Conservation (phyloP, 2,329 filamentous ascomycete species). For the Ceratocystis ficicola region DNA sequence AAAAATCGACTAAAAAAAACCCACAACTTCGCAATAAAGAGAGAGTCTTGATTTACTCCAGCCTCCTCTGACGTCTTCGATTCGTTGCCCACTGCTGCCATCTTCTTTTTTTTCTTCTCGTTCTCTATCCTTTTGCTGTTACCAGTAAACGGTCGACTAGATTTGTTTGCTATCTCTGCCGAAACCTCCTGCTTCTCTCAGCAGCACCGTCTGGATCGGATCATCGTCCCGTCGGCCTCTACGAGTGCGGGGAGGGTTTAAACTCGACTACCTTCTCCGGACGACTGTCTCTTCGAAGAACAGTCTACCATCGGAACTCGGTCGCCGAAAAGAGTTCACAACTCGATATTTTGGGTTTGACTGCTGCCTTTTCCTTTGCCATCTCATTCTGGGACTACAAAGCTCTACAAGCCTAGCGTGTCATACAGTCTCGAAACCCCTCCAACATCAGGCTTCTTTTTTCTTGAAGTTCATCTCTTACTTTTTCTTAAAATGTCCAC, state of each 20-base stretch:
- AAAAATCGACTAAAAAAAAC: constrained; percentile 19
- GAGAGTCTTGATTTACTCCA: constrained; percentile 14
- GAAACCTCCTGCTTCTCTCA: constrained; percentile 19
- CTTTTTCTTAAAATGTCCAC: constrained; percentile 35
- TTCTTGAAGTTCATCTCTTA: background rate
- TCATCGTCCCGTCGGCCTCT: constrained; percentile 20
- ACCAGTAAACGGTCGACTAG: constrained; percentile 10
- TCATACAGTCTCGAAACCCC: constrained; percentile 6
- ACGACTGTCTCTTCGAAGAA: constrained; percentile 14
- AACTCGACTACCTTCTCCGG: constrained; percentile 20
- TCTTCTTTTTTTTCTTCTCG: background rate
- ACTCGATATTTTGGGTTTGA: background rate
- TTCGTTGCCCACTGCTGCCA: background rate
- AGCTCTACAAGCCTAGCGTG: background rate
- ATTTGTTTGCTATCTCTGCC: constrained; percentile 13
- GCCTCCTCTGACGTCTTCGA: constrained; percentile 15
- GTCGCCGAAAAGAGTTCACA: background rate
- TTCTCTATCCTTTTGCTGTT: background rate
- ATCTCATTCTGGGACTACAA: constrained; percentile 3
- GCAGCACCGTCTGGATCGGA: constrained; percentile 16
- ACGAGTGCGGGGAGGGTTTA: constrained; percentile 21
- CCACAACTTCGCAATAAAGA: constrained; percentile 12
- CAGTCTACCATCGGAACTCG: constrained; percentile 6
- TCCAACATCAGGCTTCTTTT: constrained; percentile 5
- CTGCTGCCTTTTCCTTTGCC: constrained; percentile 4